These are phyloP conservation scores for Elongisporangium undulatum DNA, from an alignment of 352 stramenopile genomes.

Conservation along the genomic window DNA sequence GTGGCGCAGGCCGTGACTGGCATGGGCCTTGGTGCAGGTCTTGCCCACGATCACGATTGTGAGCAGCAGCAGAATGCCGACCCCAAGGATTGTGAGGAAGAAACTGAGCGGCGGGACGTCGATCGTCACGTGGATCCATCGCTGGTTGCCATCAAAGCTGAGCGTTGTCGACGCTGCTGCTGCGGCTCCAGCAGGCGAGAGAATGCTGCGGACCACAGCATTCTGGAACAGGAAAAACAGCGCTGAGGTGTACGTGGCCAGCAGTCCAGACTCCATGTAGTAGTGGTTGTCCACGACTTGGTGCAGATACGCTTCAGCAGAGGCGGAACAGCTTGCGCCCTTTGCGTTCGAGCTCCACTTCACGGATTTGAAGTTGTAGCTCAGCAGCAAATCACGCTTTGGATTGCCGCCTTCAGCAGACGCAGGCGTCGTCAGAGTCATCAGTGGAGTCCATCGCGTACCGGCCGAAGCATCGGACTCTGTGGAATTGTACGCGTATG, in stretches of 20 bases:
- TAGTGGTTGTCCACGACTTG: slow-evolving; percentile 35
- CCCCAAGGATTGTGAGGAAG: neutral
- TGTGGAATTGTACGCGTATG: neutral
- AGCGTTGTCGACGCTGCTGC: neutral
- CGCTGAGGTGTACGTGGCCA: slow-evolving; percentile 42
- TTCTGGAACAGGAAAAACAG: slow-evolving; percentile 61
- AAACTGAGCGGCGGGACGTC: neutral
- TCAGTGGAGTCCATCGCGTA: neutral
- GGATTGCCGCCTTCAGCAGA: neutral
- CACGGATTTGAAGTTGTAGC: neutral
- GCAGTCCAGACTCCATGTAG: slow-evolving; percentile 36
- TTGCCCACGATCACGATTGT: neutral
- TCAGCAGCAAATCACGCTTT: neutral
- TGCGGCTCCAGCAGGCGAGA: neutral
- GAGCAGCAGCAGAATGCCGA: neutral
- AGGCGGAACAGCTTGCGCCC: slow-evolving; percentile 21
- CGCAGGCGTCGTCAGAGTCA: neutral
- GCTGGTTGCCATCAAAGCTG: neutral
- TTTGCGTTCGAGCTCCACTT: neutral
- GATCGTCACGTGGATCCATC: neutral
- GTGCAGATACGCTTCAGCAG: slow-evolving; percentile 42
- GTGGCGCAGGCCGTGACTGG: neutral
- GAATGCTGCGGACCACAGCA: slow-evolving; percentile 20
- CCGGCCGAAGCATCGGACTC: neutral
- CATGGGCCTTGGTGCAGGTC: neutral